phyloP scores from a whole-genome alignment of 805 yeast genomes.

The Zygosaccharomyces bisporus region DNA sequence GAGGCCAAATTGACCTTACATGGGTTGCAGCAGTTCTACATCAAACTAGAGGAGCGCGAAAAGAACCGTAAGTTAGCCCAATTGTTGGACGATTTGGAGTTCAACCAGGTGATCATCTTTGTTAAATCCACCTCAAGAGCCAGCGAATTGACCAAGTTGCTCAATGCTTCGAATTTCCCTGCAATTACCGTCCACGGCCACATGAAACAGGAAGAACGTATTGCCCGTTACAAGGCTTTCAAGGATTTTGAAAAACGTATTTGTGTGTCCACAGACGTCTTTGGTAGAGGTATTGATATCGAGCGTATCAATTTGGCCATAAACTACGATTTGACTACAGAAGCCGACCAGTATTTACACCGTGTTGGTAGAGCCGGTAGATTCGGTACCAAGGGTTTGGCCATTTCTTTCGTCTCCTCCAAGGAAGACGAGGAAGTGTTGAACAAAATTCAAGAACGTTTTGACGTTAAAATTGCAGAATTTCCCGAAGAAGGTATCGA shows the following conservation, averaged over 20 bases:
- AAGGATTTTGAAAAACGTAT: conserved; percentile 98
- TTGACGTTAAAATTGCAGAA: conserved; percentile 90
- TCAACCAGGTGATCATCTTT: conserved; percentile 96
- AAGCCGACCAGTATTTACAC: conserved; percentile 97
- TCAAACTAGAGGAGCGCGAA: conserved; percentile 84
- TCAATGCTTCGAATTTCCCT: conserved; percentile 93
- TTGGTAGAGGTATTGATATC: conserved; percentile 99
- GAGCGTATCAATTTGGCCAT: conserved; percentile 98
- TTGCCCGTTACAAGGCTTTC: conserved; percentile 91
- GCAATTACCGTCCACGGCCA: conserved; percentile 95
- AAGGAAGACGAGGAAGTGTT: conserved; percentile 87
- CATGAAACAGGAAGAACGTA: conserved; percentile 96
- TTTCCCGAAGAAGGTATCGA: conserved; percentile 98
- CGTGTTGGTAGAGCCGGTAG: conserved; percentile 99
- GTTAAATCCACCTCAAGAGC: conserved; percentile 92
- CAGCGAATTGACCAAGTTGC: conserved; percentile 79
- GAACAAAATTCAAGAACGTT: conserved; percentile 91
- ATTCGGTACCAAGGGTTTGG: conserved; percentile 98
- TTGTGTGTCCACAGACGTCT: conserved; percentile 97
- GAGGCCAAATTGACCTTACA: conserved; percentile 96
- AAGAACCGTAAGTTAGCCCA: conserved; percentile 92
- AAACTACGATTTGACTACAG: conserved; percentile 93
- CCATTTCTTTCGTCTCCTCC: conserved; percentile 81
- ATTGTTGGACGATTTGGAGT: conserved; percentile 87
- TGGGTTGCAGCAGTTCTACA: conserved; percentile 95